Percentiles rank a stretch among this genome's conserved stretches.
These are phyloP conservation scores for Ammopiptanthus mongolicus DNA, from an alignment of 306 rosid genomes.

Conservation along the genomic window DNA sequence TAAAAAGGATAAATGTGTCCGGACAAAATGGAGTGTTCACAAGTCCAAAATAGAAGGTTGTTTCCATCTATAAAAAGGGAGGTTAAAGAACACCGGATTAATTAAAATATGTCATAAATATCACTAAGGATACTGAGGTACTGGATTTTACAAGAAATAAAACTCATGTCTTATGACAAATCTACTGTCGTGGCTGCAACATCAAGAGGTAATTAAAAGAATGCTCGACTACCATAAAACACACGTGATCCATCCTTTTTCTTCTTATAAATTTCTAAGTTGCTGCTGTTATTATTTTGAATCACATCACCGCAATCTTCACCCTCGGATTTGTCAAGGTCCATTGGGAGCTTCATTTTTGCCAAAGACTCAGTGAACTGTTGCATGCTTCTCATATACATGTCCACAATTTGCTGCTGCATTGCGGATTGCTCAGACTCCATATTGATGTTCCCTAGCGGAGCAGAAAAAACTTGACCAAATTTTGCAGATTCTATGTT, in stretches of 20 bases:
- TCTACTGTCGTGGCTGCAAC: slow-evolving; percentile 1
- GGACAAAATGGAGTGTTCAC: no score
- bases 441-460: slow-evolving; percentile 58
- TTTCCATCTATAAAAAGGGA: not conserved
- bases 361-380: slow-evolving; percentile 79
- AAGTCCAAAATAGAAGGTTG: not conserved
- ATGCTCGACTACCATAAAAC: slow-evolving; percentile 84
- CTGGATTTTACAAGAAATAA: not conserved
- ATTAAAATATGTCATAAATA: slow-evolving; percentile 15
- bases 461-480: slow-evolving; percentile 61
- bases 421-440: slow-evolving; percentile 77
- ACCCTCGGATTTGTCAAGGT: slow-evolving; percentile 48
- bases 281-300: slow-evolving; percentile 31
- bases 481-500: slow-evolving; percentile 28
- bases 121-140: slow-evolving; percentile 18
- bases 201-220: slow-evolving; percentile 45
- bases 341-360: slow-evolving; percentile 87
- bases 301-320: slow-evolving; percentile 43
- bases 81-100: slow-evolving; percentile 3
- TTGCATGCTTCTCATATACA: slow-evolving; percentile 92
- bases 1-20: no score
- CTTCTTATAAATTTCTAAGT: slow-evolving; percentile 53
- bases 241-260: slow-evolving; percentile 77
- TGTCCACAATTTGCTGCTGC: slow-evolving; percentile 86
- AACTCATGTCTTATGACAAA: slow-evolving; percentile 3